Base-by-base conservation (phyloP, 345 rosid species). In the Salix arbutifolia region DNA sequence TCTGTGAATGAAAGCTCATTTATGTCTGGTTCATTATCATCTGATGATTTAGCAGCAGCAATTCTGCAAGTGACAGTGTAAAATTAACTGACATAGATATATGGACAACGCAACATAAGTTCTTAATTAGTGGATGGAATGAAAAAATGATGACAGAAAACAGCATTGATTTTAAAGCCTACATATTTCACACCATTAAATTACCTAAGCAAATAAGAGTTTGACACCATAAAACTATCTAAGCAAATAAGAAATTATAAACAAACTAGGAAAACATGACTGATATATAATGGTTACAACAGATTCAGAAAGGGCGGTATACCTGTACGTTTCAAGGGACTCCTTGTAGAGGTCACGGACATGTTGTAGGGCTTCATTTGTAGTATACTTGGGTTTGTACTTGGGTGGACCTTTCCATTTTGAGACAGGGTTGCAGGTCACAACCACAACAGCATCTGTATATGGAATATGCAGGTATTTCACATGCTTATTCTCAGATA, bases 371-470 rank as follows among this genome's bases (percentile, higher is more conserved):
- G 97, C 94, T 81, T 90, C 99, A 37, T 91, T 95, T 23, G 66
- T 58, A 8, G 86, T 91, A 76, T 91, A 92, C 81, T 92, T 90
- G 65, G 98, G 94, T 80, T 88, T 92, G 82, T 77, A 83, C 74
- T 92, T 90, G 37, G 98, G 97, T 71, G 93, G 86, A 69, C 97
- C 97, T 84, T 80, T 86, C 98, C 97, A 88, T 84, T 89, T 94
- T 56, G 95, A 92, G 77, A 90, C 83, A 82, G 97, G 98, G 83
- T 92, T 96, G 89, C 97, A 94, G 21, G 88, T 92, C 79, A 96
- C 98, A 83, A 94, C 92, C 76, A 96, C 97, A 53, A 92, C 95
- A 1, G 90, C 84, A 76, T 92, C 98, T 0, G 95, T 90, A 81
- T 91, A 92, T 37, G 97, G 99, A 80, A 94, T 85, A 73, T 94